Evolutionary conservation across 192 early-diverging fungal species (phyloP).

Genomic region (Piromyces finnis): DNA sequence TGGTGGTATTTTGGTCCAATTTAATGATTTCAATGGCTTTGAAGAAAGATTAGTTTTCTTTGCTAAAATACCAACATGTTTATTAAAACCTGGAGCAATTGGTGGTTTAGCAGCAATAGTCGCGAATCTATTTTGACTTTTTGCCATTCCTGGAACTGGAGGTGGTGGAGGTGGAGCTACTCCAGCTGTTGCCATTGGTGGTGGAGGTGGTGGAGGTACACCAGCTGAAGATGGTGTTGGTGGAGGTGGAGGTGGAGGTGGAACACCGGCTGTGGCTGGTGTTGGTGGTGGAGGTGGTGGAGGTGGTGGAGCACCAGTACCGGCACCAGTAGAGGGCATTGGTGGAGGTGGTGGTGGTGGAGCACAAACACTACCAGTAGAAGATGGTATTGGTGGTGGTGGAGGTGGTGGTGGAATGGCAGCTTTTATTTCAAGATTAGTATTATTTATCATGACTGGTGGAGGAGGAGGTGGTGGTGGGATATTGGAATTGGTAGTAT

Average conservation of each 20-base stretch:
- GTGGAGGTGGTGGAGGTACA: neutral
- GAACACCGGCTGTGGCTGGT: neutral
- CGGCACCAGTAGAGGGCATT: too few relatives aligned
- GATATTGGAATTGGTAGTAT: neutral
- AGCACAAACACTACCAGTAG: neutral
- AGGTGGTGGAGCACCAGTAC: too few relatives aligned
- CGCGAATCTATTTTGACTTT: neutral
- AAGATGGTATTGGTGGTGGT: neutral
- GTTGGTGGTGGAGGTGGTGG: neutral
- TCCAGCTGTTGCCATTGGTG: neutral
- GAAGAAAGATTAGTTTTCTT: neutral
- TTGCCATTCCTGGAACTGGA: neutral
- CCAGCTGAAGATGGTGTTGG: neutral
- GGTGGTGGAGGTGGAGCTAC: too few relatives aligned
- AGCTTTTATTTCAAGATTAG: too few relatives aligned
- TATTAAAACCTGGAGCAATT: neutral
- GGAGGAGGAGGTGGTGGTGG: neutral
- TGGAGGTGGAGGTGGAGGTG: too few relatives aligned
- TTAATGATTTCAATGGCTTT: neutral
- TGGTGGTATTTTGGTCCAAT: neutral
- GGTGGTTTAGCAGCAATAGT: neutral
- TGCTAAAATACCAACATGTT: neutral
- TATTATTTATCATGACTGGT: neutral
- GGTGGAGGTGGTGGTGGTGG: neutral
- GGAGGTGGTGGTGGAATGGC: neutral